Evolutionary conservation across 352 stramenopile genomes (phyloP).

Genomic region (Discostella stelligera): DNA sequence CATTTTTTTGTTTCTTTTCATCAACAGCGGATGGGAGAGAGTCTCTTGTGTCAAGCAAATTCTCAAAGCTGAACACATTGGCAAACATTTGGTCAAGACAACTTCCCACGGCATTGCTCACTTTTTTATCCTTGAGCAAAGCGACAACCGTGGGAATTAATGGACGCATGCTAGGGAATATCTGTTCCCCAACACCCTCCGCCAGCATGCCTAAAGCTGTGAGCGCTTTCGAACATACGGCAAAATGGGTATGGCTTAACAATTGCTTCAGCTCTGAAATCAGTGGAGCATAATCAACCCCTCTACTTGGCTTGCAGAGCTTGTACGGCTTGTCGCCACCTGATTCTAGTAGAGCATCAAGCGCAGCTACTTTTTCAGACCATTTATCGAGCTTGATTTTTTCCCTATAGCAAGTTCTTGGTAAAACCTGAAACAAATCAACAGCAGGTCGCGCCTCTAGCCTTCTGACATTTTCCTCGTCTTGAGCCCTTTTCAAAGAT

Average conservation of each 20-base stretch:
- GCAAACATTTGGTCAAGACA: conserved; percentile 80
- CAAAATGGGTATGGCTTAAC: conserved; percentile 81
- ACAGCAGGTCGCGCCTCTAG: conserved; percentile 66
- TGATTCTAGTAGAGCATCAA: conserved; percentile 72
- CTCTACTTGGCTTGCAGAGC: conserved; percentile 55
- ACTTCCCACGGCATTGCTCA: conserved; percentile 56
- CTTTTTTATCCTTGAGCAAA: conserved; percentile 84
- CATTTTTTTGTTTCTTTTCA: conserved; percentile 82
- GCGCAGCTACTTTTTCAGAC: conserved; percentile 78
- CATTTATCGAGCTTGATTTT: conserved; percentile 80
- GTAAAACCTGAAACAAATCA: conserved; percentile 71
- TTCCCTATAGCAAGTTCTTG: conserved; percentile 69
- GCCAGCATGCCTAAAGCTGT: conserved; percentile 74
- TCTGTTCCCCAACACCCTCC: conserved; percentile 72
- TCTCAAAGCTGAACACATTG: conserved; percentile 76
- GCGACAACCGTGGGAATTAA: conserved; percentile 62
- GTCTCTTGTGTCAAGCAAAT: conserved; percentile 76
- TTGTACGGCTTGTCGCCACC: conserved; percentile 82
- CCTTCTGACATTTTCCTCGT: conserved; percentile 62
- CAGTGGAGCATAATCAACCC: conserved; percentile 72
- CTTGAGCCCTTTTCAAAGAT: conserved; percentile 58
- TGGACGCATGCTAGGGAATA: conserved; percentile 73
- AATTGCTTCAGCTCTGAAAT: conserved; percentile 75
- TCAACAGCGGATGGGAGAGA: conserved; percentile 62
- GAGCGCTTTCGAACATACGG: conserved; percentile 76